phyloP scores from a whole-genome alignment of 176 grass and related monocot genomes.

The Areca catechu region DNA sequence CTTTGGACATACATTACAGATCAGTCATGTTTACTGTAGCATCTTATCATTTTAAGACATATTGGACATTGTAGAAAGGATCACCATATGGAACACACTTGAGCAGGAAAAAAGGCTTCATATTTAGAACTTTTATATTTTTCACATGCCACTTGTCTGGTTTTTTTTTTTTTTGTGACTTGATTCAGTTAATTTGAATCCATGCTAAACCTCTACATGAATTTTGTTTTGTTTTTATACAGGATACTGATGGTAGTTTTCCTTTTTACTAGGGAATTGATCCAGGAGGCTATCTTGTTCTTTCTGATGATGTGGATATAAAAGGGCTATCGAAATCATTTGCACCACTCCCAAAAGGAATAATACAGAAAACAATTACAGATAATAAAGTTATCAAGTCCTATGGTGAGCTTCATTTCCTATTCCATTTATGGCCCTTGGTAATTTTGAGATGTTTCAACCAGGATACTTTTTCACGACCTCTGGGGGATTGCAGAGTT shows the following conservation, averaged over 20 bases:
- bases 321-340: slow-evolving; percentile 29
- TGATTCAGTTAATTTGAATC: not conserved
- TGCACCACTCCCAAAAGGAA: slow-evolving; percentile 35
- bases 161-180: not conserved
- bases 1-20: too few relatives aligned
- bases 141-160: not conserved
- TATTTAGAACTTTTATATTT: too few relatives aligned
- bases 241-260: slow-evolving; percentile 24
- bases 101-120: too few relatives aligned
- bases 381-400: too few relatives aligned
- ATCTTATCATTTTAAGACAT: too few relatives aligned
- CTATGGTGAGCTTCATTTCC: too few relatives aligned
- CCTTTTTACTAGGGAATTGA: slow-evolving; percentile 29
- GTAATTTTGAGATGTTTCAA: slow-evolving; percentile 5
- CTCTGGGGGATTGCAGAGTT: slow-evolving; percentile 31
- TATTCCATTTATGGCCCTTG: too few relatives aligned
- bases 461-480: slow-evolving; percentile 35
- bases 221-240: not conserved
- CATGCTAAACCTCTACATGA: not conserved
- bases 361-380: not conserved
- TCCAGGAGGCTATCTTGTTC: slow-evolving; percentile 20
- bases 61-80: too few relatives aligned
- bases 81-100: too few relatives aligned
- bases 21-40: too few relatives aligned
- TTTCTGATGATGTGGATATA: slow-evolving; percentile 27